Conservation (phyloP, 352 stramenopile genomes). For the Pythium rhizo-oryzae region DNA sequence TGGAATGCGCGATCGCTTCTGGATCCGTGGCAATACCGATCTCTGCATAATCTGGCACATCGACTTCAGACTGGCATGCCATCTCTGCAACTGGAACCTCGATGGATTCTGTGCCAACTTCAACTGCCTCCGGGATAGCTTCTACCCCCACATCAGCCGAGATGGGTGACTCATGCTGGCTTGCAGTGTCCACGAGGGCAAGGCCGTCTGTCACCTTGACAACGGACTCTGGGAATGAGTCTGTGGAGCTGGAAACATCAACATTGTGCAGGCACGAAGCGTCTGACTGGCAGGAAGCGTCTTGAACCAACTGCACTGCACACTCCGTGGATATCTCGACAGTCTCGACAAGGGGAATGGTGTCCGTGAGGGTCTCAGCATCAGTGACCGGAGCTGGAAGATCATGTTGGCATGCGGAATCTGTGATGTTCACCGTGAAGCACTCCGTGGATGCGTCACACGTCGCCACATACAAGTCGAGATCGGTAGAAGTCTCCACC, state of each 20-base stretch:
- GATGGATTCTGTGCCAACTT: neutral
- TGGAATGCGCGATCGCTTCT: neutral
- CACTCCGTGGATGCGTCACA: neutral
- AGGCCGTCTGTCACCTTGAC: neutral
- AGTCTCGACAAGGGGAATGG: neutral
- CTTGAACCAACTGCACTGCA: too few relatives aligned
- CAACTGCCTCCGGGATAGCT: neutral
- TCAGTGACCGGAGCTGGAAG: neutral
- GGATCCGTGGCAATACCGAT: neutral
- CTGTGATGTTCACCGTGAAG: neutral
- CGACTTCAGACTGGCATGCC: slow-evolving; percentile 11
- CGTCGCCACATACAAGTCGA: neutral
- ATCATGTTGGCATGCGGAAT: neutral
- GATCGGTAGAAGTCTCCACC: neutral
- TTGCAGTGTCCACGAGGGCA: neutral
- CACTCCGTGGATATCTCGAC: neutral
- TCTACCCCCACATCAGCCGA: neutral
- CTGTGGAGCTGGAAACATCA: neutral
- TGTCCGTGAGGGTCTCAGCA: neutral
- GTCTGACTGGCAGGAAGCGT: neutral
- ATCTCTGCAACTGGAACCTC: neutral
- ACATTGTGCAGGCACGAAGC: neutral
- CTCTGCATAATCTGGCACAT: neutral
- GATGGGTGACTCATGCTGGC: neutral
- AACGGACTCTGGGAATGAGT: neutral